phyloP scores from a whole-genome alignment of 148 eudicot genomes.

The Beta vulgaris region DNA sequence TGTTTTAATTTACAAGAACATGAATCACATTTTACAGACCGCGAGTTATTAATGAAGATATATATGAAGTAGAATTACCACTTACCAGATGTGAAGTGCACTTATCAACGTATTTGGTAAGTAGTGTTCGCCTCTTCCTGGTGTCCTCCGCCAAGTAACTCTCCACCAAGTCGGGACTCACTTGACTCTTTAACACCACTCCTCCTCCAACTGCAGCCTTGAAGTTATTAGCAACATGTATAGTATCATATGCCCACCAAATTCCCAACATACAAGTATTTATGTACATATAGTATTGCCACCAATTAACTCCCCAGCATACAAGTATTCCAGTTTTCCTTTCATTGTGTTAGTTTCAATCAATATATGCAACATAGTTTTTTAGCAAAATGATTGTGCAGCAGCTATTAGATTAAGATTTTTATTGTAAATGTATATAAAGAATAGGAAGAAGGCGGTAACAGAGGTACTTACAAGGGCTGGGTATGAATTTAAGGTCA shows the following conservation, averaged over 20 bases:
- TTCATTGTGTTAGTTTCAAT: too few species aligned
- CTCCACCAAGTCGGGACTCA: conserved; percentile 61
- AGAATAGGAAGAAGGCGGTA: neutral
- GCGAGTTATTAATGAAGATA: too few species aligned
- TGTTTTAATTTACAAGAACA: neutral
- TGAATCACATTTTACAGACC: too few species aligned
- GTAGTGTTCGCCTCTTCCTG: conserved; percentile 53
- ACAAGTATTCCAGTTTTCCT: neutral
- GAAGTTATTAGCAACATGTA: neutral
- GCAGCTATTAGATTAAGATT: too few species aligned
- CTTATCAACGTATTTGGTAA: conserved; percentile 53
- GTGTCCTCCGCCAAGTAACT: conserved; percentile 48
- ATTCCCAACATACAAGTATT: neutral
- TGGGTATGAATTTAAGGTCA: conserved; percentile 58
- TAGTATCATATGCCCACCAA: neutral
- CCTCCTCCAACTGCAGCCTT: conserved; percentile 50
- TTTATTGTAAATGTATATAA: too few species aligned
- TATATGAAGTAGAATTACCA: neutral
- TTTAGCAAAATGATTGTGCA: too few species aligned
- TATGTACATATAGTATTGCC: neutral
- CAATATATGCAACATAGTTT: too few species aligned
- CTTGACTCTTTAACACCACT: conserved; percentile 55
- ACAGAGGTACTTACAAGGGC: conserved; percentile 59
- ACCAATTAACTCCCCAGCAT: too few species aligned
- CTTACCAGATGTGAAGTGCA: conserved; percentile 56